Base-by-base conservation (phyloP, 1,284 basidiomycete species). In the Tilletiaria anomala region DNA sequence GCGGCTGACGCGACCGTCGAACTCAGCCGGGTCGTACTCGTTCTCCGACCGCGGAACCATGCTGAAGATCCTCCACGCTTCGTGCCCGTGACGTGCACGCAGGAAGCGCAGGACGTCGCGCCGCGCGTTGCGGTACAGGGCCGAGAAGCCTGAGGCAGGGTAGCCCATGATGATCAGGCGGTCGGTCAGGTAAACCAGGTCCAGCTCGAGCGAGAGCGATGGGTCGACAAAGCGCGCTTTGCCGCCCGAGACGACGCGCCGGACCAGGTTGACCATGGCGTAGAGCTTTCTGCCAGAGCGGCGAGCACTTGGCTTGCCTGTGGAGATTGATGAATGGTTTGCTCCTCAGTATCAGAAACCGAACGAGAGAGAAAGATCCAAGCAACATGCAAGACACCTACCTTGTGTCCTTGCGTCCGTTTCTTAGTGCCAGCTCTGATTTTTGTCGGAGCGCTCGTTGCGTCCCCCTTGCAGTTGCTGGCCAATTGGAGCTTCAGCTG, bases 31-130 rank as follows among this genome's bases (percentile, higher is more conserved):
- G 26, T 71, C 68, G 56, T 73, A 73, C 15, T 62, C 59, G 48
- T 72, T 72, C 43, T 73, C 72, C 37, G 67, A 69, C 12, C 48
- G 46, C 1, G 63, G 62, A 19, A 63, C 63, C 33, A 89, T 78
- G 67, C 91, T 91, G 73, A 84, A 88, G 22, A 82, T 73, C 77
- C 83, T 82, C 61, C 77, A 88, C 53, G 82, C 78, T 54, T 78
- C 73, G n/a, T n/a, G n/a, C 5, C 77, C 76, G 52, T 86, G 82
- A 33, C 78, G 73, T 39, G 77, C 70, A 34, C 82, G 76, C 17
- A 89, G 73, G 65, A 89, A 88, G 39, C 73, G 74, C 51, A 79
- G 77, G 0, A 82, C 82, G 56, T 87, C 81, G 20, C 79, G 76
- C 36, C 82, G 73, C 26, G 73, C 73, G 62, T 91, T 91, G 37